Evolutionary conservation across 75 land plant genomes (phyloP).

Genomic region (Picea sitchensis): DNA sequence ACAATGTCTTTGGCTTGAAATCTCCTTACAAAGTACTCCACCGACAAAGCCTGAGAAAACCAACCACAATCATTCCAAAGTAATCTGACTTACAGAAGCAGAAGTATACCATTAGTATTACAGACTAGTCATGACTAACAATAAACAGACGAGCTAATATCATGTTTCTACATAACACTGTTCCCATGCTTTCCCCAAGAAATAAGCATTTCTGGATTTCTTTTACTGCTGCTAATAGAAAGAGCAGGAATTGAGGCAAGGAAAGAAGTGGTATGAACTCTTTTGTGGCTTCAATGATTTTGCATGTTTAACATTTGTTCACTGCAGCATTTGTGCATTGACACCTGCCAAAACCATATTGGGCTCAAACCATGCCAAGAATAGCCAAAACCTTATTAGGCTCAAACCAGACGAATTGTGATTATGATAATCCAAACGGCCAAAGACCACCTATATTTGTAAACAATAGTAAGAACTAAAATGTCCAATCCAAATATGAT

Average conservation of each 20-base stretch:
- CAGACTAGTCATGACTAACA: not conserved
- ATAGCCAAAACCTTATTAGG: not conserved
- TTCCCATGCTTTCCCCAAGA: not conserved
- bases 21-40: conserved; percentile 48
- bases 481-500: not conserved
- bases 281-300: not conserved
- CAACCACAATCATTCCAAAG: conserved; percentile 1
- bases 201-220: not conserved
- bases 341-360: not conserved
- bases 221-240: not conserved
- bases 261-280: not conserved
- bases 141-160: not conserved
- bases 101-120: not conserved
- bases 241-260: not conserved
- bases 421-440: not conserved
- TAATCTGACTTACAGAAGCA: not conserved
- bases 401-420: not conserved
- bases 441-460: not conserved
- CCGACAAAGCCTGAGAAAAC: conserved; percentile 32
- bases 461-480: not conserved
- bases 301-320: not conserved
- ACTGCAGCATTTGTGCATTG: not conserved
- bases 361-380: not conserved
- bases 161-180: not conserved
- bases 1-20: conserved; percentile 46